Conservation (phyloP, 805 yeast genomes). For the Komagataella kurtzmanii region DNA sequence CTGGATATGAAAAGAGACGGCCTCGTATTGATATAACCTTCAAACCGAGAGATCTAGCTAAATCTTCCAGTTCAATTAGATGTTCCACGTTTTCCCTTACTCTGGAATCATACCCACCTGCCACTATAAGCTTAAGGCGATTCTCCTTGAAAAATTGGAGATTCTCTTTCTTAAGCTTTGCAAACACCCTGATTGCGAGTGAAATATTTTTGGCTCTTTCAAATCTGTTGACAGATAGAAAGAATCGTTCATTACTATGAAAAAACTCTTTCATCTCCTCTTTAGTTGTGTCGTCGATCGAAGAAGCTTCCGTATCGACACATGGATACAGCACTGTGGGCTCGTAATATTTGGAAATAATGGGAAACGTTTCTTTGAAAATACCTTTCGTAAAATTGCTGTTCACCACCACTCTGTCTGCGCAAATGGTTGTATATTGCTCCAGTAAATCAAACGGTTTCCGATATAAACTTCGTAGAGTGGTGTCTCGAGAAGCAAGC, state of each 20-base stretch:
- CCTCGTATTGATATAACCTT: conserved; percentile 30
- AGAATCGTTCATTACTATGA: conserved; percentile 20
- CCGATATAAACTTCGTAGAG: conserved; percentile 54
- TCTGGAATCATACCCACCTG: conserved; percentile 85
- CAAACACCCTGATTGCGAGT: conserved; percentile 62
- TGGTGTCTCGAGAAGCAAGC: conserved; percentile 44
- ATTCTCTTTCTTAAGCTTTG: conserved; percentile 22
- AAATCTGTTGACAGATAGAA: conserved; percentile 77
- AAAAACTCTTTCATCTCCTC: conserved; percentile 22
- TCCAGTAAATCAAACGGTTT: conserved; percentile 77
- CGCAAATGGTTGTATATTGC: conserved; percentile 59
- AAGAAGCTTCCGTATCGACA: conserved; percentile 33
- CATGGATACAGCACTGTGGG: conserved; percentile 68
- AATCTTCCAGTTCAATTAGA: conserved; percentile 40
- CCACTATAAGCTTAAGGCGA: conserved; percentile 45
- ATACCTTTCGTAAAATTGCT: conserved; percentile 69
- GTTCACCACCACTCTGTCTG: conserved; percentile 80
- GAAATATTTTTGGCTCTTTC: conserved; percentile 77
- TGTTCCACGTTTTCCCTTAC: conserved; percentile 68
- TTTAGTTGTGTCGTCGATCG: conserved; percentile 10
- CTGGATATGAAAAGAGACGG: conserved; percentile 15
- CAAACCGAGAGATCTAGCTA: conserved; percentile 32
- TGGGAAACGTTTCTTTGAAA: conserved; percentile 49
- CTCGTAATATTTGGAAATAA: conserved; percentile 15
- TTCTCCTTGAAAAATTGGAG: conserved; percentile 13